phyloP scores from a whole-genome alignment of 2,329 filamentous ascomycete genomes.

The Aureobasidium sp. region DNA sequence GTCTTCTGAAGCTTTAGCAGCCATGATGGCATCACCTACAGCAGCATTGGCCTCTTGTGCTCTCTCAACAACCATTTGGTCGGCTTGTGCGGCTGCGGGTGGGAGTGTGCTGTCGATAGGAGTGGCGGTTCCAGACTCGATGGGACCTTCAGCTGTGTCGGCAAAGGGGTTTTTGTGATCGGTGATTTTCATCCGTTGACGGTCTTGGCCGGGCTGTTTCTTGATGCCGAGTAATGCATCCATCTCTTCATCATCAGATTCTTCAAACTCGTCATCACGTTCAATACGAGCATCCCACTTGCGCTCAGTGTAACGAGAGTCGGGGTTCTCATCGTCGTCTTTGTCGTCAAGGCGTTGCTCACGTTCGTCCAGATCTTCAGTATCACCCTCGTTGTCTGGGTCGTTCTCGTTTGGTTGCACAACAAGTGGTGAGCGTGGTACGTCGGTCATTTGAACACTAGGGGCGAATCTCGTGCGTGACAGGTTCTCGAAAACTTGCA shows the following conservation, averaged over 20 bases:
- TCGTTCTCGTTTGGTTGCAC: constrained; percentile 15
- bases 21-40: constrained; percentile 19
- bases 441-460: constrained; percentile 56
- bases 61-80: constrained; percentile 22
- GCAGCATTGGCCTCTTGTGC: constrained; percentile 18
- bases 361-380: constrained; percentile 52
- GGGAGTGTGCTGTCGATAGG: background rate
- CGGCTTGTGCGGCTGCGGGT: constrained; percentile 1
- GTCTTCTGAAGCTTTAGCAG: constrained; percentile 19
- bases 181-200: constrained; percentile 46
- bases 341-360: constrained; percentile 58
- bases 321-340: constrained; percentile 78
- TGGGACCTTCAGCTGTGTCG: constrained; percentile 36
- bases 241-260: constrained; percentile 84
- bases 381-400: constrained; percentile 32
- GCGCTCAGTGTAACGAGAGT: constrained; percentile 71
- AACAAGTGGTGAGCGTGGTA: constrained; percentile 46
- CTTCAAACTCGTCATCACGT: constrained; percentile 66
- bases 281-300: constrained; percentile 73
- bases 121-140: constrained; percentile 6
- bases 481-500: constrained; percentile 57
- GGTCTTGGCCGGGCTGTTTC: constrained; percentile 32
- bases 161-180: constrained; percentile 51
- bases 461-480: constrained; percentile 51
- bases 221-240: constrained; percentile 63